Evolutionary conservation across 257 asterid species (phyloP).

Genomic region (Eustoma russellianum): DNA sequence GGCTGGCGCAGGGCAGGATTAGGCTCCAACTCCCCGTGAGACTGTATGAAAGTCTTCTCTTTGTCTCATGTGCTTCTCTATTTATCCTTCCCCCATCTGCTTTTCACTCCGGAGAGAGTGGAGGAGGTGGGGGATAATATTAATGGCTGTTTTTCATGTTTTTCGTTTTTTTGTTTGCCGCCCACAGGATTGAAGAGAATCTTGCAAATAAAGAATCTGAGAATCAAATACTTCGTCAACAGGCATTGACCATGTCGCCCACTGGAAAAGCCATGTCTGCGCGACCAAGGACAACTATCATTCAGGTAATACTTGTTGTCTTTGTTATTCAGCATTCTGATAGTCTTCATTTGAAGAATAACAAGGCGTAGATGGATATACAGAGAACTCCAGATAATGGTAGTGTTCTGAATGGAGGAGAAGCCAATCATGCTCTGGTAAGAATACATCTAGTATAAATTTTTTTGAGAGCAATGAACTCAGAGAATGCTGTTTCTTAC

Average conservation of each 20-base stretch:
- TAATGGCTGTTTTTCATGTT: too few species aligned
- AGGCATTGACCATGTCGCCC: slow-evolving; percentile 93
- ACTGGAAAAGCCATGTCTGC: slow-evolving; percentile 74
- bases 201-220: slow-evolving; percentile 87
- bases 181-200: slow-evolving; percentile 84
- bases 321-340: slow-evolving; percentile 12
- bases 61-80: not conserved
- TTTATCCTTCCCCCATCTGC: too few species aligned
- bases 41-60: not conserved
- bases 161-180: not conserved
- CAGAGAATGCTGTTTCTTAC: slow-evolving; percentile 7
- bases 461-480: slow-evolving; percentile 3
- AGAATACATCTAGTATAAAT: slow-evolving; percentile 10
- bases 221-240: slow-evolving; percentile 97
- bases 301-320: slow-evolving; percentile 45
- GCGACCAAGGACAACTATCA: slow-evolving; percentile 60
- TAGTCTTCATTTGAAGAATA: slow-evolving; percentile 16
- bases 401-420: slow-evolving; percentile 62
- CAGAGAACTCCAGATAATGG: slow-evolving; percentile 90
- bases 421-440: slow-evolving; percentile 45
- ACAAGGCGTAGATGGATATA: slow-evolving; percentile 21
- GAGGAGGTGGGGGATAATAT: too few species aligned
- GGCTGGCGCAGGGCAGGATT: too few species aligned
- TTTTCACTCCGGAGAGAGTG: too few species aligned
- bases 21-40: too few species aligned